These are phyloP conservation scores for Phanerochaete carnosa DNA, from an alignment of 768 basidiomycete genomes.

Conservation along the genomic window DNA sequence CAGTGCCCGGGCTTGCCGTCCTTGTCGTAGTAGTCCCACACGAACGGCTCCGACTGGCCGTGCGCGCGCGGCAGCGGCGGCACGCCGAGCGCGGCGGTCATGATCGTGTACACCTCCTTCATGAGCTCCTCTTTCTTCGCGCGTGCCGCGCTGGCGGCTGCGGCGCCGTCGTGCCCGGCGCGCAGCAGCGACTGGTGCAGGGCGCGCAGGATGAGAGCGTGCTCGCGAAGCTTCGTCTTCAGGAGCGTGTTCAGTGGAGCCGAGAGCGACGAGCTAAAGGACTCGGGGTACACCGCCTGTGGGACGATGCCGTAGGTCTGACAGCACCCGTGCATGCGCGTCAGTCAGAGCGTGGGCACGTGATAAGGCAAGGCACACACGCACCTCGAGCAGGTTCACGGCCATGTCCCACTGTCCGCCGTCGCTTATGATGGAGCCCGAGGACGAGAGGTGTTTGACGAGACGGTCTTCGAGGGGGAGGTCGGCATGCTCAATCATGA, in stretches of 20 bases:
- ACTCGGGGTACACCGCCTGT: constrained; percentile 79
- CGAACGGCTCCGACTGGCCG: constrained; percentile 62
- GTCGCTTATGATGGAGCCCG: constrained; percentile 77
- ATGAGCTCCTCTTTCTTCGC: constrained; percentile 84
- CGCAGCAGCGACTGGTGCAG: constrained; percentile 53
- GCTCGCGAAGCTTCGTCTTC: constrained; percentile 89
- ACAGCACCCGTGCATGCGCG: neutral
- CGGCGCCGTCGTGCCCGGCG: constrained; percentile 39
- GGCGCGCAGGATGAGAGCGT: constrained; percentile 75
- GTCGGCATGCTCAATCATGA: constrained; percentile 77
- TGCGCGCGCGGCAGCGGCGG: constrained; percentile 46
- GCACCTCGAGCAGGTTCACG: constrained; percentile 60
- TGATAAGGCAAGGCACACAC: constrained; percentile 9
- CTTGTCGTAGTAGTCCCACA: constrained; percentile 87
- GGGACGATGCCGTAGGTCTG: constrained; percentile 87
- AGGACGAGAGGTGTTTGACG: constrained; percentile 58
- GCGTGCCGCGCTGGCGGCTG: constrained; percentile 55
- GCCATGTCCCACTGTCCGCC: constrained; percentile 98
- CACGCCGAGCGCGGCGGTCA: constrained; percentile 83
- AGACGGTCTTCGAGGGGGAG: constrained; percentile 80
- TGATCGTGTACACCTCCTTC: constrained; percentile 78
- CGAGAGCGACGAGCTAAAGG: constrained; percentile 75
- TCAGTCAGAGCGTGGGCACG: neutral
- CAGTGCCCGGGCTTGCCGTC: constrained; percentile 72
- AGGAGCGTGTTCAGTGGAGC: constrained; percentile 72